Evolutionary conservation across 2,329 filamentous ascomycete genomes (phyloP), one percentile per base, ranked within the genome.

Genomic region (Colletotrichum nymphaeae): DNA sequence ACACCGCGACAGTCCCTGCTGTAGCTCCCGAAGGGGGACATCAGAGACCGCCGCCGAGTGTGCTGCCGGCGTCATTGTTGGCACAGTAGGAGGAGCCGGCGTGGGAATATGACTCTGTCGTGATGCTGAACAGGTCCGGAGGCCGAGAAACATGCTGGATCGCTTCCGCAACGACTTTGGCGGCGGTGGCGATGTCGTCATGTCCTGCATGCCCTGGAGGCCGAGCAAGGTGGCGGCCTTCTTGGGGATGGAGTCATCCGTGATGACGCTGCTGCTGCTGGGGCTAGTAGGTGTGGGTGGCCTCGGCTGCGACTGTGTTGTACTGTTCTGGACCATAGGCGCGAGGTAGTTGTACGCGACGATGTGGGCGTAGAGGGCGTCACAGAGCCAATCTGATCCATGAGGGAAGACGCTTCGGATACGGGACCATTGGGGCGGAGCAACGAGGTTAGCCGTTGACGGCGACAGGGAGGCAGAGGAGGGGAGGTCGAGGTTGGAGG

Each of bases 271-370:
- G 62, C 32, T 59, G 49, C 64, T 76, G 30, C 52, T 64, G 28
- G 46, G 67, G 16, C 68, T 75, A 46, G 46, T 64, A n/a, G 37
- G 72, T 32, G 53, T 74, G 62, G 67, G 56, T 19, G 75, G 60
- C 8, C 60, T 46, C 22, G 2, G 58, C 9, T 26, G 24, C 28
- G 22, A 49, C 8, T 19, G 16, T 4, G 57, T 22, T 6, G 30
- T 9, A 67, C 52, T 11, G 66, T 42, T n/a, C 32, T 56, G 69
- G 22, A 63, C 63, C 49, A 83, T 78, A n/a, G 78, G 78, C 9
- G 80, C 81, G 62, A 91, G 82, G 80, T 91, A 91, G 79, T 90
- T 91, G 79, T 89, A 90, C 0, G 88, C 89, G 4, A 91, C 80
- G 9, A 91, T 82, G 76, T 91, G 89, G 0, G 89, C 89, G 76